A percentile compares a stretch with the other conserved stretches of the same genome.
These are phyloP conservation scores for Clavariopsis aquatica DNA, from an alignment of 495 filamentous ascomycete genomes.

Conservation along the genomic window DNA sequence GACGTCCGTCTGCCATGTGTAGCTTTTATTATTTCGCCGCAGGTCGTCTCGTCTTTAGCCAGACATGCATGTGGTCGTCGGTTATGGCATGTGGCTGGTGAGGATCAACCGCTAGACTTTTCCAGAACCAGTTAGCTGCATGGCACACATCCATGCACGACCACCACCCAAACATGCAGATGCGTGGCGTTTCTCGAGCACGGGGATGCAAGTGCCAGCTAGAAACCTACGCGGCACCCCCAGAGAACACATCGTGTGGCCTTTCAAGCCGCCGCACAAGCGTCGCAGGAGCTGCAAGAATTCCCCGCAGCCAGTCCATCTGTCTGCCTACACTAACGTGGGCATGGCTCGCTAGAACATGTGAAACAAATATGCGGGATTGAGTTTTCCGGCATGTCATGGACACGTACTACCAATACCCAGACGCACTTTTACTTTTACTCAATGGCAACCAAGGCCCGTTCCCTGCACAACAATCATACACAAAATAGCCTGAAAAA, in stretches of 20 bases:
- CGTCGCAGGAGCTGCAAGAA: too few species aligned
- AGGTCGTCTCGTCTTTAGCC: slow-evolving; percentile 18
- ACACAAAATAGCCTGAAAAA: too few species aligned
- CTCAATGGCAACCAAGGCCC: too few species aligned
- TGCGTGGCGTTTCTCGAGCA: too few species aligned
- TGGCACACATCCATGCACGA: background rate
- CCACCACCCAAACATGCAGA: too few species aligned
- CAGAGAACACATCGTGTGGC: too few species aligned
- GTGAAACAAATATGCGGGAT: slow-evolving; percentile 1
- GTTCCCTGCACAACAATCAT: background rate
- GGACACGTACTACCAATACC: background rate
- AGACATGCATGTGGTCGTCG: background rate
- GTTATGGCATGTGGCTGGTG: slow-evolving; percentile 5
- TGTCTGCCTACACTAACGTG: too few species aligned
- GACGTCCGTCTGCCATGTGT: background rate
- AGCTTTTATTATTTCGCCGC: background rate
- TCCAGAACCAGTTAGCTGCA: slow-evolving; percentile 3
- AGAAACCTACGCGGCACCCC: too few species aligned
- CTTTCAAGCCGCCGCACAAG: too few species aligned
- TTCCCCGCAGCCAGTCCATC: background rate
- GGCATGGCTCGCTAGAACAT: background rate
- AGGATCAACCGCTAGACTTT: slow-evolving; percentile 1
- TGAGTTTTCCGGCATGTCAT: background rate
- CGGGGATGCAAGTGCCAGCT: background rate
- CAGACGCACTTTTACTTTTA: background rate